Evolutionary conservation across 805 yeast species (phyloP).

Genomic region (Sugiyamaella chiloensis): DNA sequence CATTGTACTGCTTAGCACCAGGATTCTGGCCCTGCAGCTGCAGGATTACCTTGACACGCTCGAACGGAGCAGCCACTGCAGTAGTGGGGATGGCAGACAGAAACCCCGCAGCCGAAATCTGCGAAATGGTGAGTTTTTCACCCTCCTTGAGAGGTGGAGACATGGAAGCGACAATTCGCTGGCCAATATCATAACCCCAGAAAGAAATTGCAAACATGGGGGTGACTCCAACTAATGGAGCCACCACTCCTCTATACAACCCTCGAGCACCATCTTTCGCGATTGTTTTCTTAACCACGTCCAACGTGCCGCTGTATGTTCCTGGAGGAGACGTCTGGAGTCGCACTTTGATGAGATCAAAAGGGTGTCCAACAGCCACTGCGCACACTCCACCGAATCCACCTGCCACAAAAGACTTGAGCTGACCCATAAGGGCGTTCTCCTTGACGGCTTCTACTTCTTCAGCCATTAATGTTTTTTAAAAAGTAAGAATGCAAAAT

Average conservation of each 20-base stretch:
- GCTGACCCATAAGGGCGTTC: slow-evolving; percentile 56
- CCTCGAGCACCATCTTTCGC: slow-evolving; percentile 75
- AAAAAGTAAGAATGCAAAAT: not conserved
- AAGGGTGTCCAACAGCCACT: slow-evolving; percentile 93
- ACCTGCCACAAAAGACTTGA: slow-evolving; percentile 85
- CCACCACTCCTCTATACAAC: slow-evolving; percentile 88
- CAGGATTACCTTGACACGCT: slow-evolving; percentile 89
- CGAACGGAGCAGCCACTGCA: slow-evolving; percentile 95
- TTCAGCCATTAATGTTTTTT: slow-evolving; percentile 27
- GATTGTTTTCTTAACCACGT: slow-evolving; percentile 68
- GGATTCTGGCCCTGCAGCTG: slow-evolving; percentile 62
- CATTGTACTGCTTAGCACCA: slow-evolving; percentile 36
- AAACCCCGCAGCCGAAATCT: slow-evolving; percentile 90
- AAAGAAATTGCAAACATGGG: slow-evolving; percentile 98
- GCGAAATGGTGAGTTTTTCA: slow-evolving; percentile 53
- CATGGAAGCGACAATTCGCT: slow-evolving; percentile 55
- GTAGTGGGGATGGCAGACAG: slow-evolving; percentile 94
- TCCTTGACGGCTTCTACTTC: slow-evolving; percentile 23
- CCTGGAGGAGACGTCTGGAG: slow-evolving; percentile 73
- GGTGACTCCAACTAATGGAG: slow-evolving; percentile 94
- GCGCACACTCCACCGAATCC: slow-evolving; percentile 98
- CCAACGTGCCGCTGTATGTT: slow-evolving; percentile 55
- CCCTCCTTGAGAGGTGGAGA: slow-evolving; percentile 15
- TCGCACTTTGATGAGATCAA: slow-evolving; percentile 88
- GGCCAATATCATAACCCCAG: slow-evolving; percentile 97